phyloP scores from a whole-genome alignment of 2,329 filamentous ascomycete genomes.

The Colletotrichum sp. region DNA sequence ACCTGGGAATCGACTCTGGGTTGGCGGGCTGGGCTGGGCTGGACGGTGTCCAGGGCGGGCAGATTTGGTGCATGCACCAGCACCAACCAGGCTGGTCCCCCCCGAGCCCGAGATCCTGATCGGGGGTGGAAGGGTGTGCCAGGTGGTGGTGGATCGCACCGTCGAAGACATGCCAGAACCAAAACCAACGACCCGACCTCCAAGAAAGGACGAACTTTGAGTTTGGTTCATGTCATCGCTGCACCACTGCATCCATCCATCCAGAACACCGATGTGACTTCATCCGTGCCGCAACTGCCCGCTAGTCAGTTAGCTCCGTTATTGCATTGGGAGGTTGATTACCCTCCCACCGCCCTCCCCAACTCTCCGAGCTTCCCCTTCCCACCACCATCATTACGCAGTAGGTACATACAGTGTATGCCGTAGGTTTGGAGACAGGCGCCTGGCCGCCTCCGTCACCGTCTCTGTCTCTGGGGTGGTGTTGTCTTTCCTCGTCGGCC shows the following conservation, averaged over 20 bases:
- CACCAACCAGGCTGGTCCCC: background rate
- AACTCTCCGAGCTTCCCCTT: slow-evolving; percentile 1
- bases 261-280: slow-evolving; percentile 12
- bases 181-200: slow-evolving; percentile 5
- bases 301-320: slow-evolving; percentile 3
- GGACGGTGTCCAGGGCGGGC: slow-evolving; percentile 1
- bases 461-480: background rate
- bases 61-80: slow-evolving; percentile 8
- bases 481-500: background rate
- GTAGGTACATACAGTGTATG: background rate
- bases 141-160: slow-evolving; percentile 9
- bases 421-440: background rate
- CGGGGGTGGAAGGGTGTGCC: slow-evolving; percentile 1
- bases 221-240: slow-evolving; percentile 22
- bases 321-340: background rate
- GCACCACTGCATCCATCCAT: slow-evolving; percentile 14
- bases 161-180: slow-evolving; percentile 21
- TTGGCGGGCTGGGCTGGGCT: slow-evolving; percentile 2
- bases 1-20: background rate
- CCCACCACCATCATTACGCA: background rate
- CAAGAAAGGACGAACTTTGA: slow-evolving; percentile 22
- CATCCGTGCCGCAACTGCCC: slow-evolving; percentile 16
- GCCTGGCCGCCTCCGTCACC: background rate
- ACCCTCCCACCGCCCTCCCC: background rate
- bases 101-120: slow-evolving; percentile 15